These are phyloP conservation scores for Histomonas meleagridis DNA, from an alignment of 208 protist species.

Conservation along the genomic window DNA sequence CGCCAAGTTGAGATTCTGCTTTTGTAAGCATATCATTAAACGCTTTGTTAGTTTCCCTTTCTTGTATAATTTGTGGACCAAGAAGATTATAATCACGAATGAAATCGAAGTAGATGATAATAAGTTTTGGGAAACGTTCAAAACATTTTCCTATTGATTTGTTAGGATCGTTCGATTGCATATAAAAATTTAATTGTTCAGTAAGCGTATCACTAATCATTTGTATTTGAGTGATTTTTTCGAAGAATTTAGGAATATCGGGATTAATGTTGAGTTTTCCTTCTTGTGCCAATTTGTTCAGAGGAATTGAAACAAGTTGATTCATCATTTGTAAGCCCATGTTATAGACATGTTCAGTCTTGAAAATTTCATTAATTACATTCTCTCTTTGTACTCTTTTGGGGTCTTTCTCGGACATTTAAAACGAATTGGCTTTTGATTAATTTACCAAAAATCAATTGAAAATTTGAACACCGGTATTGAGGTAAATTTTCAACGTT, in stretches of 20 bases:
- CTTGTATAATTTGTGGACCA: neutral
- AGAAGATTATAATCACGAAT: neutral
- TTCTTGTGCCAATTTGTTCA: neutral
- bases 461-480: no score
- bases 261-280: neutral
- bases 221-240: neutral
- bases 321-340: neutral
- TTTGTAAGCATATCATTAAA: neutral
- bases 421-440: no score
- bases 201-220: neutral
- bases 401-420: no score
- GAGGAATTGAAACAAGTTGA: neutral
- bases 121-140: neutral
- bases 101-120: neutral
- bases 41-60: neutral
- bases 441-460: no score
- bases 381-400: no score
- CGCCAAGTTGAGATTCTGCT: neutral
- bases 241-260: neutral
- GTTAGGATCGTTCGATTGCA: neutral
- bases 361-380: neutral
- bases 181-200: neutral
- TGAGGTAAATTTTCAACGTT: no score
- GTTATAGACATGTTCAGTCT: neutral
- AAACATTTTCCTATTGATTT: neutral